A percentile compares a stretch with the other conserved stretches of the same genome.
Conservation (phyloP, 768 basidiomycete species). For the Panaeolus papilionaceus region DNA sequence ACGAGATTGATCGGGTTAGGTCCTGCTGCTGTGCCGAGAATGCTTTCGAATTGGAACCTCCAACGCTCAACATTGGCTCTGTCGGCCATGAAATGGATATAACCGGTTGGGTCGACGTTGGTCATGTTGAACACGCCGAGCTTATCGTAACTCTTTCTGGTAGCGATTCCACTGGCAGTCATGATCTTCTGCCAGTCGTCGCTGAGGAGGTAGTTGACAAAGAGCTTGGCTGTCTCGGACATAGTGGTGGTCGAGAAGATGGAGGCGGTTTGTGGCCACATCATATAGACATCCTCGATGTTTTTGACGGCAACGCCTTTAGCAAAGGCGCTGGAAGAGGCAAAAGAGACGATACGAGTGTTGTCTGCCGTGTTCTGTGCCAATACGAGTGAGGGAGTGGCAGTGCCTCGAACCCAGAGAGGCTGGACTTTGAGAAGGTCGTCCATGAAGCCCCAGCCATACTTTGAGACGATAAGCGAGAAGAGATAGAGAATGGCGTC, state of each 20-base stretch:
- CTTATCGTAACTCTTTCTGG: slow-evolving; percentile 26
- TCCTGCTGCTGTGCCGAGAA: slow-evolving; percentile 28
- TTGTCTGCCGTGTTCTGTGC: slow-evolving; percentile 20
- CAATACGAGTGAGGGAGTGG: slow-evolving; percentile 30
- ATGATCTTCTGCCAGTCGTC: slow-evolving; percentile 28
- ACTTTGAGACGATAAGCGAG: slow-evolving; percentile 28
- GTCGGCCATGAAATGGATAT: slow-evolving; percentile 28
- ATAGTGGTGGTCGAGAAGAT: slow-evolving; percentile 27
- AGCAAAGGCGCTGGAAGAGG: slow-evolving; percentile 26
- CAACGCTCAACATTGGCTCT: slow-evolving; percentile 27
- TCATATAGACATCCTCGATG: slow-evolving; percentile 28
- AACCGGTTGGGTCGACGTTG: slow-evolving; percentile 25
- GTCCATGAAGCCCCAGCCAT: slow-evolving; percentile 30
- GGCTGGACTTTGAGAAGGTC: slow-evolving; percentile 27
- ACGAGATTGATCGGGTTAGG: slow-evolving; percentile 22
- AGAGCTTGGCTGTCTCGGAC: slow-evolving; percentile 30
- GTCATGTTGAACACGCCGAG: slow-evolving; percentile 23
- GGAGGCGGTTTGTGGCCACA: slow-evolving; percentile 32
- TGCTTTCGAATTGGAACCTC: slow-evolving; percentile 31
- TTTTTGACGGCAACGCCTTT: slow-evolving; percentile 19
- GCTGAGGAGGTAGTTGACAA: slow-evolving; percentile 30
- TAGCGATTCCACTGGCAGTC: slow-evolving; percentile 24
- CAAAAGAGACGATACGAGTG: slow-evolving; percentile 27
- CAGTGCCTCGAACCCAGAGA: slow-evolving; percentile 31
- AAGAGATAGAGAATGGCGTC: slow-evolving; percentile 35